A percentile compares a stretch with the other conserved stretches of the same genome.
phyloP scores from a whole-genome alignment of 345 rosid genomes.

The Salix caprea region DNA sequence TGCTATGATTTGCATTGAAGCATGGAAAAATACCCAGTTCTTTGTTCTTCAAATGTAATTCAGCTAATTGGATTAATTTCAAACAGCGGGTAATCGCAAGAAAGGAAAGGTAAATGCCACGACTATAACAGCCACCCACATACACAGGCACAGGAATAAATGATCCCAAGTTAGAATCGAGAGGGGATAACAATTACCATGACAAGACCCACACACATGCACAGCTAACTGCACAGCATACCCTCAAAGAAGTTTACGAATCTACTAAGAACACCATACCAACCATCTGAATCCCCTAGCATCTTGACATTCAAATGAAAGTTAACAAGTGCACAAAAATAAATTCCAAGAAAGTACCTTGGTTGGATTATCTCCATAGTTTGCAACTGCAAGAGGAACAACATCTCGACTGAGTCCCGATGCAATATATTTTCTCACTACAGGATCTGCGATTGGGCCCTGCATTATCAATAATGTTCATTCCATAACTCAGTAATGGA shows the following conservation, averaged over 20 bases:
- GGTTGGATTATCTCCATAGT: slow-evolving; percentile 79
- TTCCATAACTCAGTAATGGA: neutral
- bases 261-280: neutral
- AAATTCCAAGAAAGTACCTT: slow-evolving; percentile 39
- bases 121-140: neutral
- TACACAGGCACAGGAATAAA: neutral
- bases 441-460: slow-evolving; percentile 54
- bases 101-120: neutral
- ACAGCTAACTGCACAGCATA: neutral
- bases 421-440: slow-evolving; percentile 61
- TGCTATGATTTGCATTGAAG: neutral
- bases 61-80: neutral
- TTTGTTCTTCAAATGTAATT: neutral
- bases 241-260: neutral
- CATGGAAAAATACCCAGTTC: neutral
- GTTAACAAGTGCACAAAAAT: neutral
- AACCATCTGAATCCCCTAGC: neutral
- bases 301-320: neutral
- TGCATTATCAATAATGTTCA: slow-evolving; percentile 26
- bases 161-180: neutral
- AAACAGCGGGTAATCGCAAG: neutral
- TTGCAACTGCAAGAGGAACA: slow-evolving; percentile 66
- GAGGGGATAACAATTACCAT: neutral
- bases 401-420: slow-evolving; percentile 66
- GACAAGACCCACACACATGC: neutral